Evolutionary conservation across 2,329 filamentous ascomycete genomes (phyloP).

Genomic region (Whalleya microplaca): DNA sequence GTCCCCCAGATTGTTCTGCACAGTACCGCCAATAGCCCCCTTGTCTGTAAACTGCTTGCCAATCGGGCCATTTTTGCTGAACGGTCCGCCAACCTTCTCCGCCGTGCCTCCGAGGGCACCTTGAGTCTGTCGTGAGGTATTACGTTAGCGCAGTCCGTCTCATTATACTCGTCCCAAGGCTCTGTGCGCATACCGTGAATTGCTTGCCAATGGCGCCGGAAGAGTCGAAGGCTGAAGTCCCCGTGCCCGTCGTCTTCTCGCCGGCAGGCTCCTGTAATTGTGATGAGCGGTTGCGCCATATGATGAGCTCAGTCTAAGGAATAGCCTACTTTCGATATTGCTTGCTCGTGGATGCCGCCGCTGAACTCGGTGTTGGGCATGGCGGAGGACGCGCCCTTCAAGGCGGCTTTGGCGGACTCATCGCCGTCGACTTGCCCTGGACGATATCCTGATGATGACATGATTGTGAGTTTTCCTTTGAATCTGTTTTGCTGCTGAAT

Average conservation of each 20-base stretch:
- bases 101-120: slow-evolving; percentile 2
- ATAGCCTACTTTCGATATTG: neutral
- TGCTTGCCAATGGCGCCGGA: slow-evolving; percentile 9
- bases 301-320: neutral
- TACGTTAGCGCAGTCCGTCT: neutral
- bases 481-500: neutral
- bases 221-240: slow-evolving; percentile 4
- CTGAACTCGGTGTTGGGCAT: slow-evolving; percentile 5
- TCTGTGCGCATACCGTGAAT: neutral
- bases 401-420: slow-evolving; percentile 5
- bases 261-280: neutral
- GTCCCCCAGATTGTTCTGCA: slow-evolving; percentile 1
- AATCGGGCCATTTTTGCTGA: neutral
- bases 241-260: slow-evolving; percentile 4
- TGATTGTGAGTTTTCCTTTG: neutral
- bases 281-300: neutral
- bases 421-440: slow-evolving; percentile 4
- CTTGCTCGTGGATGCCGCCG: slow-evolving; percentile 5
- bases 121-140: neutral
- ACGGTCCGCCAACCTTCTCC: slow-evolving; percentile 2
- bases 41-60: slow-evolving; percentile 5
- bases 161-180: neutral
- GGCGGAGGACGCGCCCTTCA: neutral
- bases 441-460: slow-evolving; percentile 8
- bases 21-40: slow-evolving; percentile 3